A percentile compares a stretch with the other conserved stretches of the same genome.
phyloP scores from a whole-genome alignment of 148 eudicot genomes.

The Chenopodium formosanum region DNA sequence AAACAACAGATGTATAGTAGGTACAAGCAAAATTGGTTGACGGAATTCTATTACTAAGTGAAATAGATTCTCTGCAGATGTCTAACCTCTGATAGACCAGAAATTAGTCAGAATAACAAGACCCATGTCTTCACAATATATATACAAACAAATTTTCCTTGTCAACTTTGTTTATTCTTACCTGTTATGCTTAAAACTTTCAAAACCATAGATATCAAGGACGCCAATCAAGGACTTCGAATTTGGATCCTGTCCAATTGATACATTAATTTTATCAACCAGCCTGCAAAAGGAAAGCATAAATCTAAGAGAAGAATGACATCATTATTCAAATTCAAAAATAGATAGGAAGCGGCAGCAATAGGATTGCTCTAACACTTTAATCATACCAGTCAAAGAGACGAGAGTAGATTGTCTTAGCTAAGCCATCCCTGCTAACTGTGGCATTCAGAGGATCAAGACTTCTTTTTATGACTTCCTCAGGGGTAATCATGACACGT shows the following conservation, averaged over 20 bases:
- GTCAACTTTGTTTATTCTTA: conserved; percentile 17
- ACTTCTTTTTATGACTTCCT: conserved; percentile 89
- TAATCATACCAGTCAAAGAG: conserved; percentile 84
- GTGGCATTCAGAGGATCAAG: conserved; percentile 97
- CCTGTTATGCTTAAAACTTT: conserved; percentile 99
- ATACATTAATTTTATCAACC: conserved; percentile 87
- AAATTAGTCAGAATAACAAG: not conserved
- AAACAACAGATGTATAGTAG: not conserved
- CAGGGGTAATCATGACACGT: conserved; percentile 99
- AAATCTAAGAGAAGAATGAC: conserved; percentile 16
- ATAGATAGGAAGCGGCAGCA: not conserved
- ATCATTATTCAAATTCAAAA: not conserved
- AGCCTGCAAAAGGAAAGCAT: conserved; percentile 54
- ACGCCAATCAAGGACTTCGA: conserved; percentile 89
- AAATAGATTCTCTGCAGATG: not conserved
- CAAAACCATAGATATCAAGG: conserved; percentile 97
- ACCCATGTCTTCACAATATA: not conserved
- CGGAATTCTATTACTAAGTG: not conserved
- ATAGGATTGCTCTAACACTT: conserved; percentile 12
- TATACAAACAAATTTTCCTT: not conserved
- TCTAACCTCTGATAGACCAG: not conserved
- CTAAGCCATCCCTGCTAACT: conserved; percentile 94
- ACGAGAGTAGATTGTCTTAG: conserved; percentile 87
- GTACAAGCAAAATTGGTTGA: not conserved
- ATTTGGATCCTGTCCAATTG: conserved; percentile 92